Evolutionary conservation across 176 grass and related monocot species (phyloP).

Genomic region (Carex myosuroides): DNA sequence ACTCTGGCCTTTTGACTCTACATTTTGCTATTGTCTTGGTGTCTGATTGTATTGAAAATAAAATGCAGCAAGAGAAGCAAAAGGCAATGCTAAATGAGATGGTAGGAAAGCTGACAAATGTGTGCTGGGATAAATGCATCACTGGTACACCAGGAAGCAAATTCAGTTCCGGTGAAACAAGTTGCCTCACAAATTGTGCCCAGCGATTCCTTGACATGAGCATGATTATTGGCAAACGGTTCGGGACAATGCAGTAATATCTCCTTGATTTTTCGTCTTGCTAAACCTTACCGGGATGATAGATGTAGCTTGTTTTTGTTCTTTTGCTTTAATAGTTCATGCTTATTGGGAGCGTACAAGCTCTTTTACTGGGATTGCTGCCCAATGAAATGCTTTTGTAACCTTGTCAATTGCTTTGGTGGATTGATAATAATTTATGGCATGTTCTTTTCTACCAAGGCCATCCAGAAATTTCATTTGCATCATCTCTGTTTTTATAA

Average conservation of each 20-base stretch:
- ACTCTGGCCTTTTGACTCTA: background rate
- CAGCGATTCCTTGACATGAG: slow-evolving; percentile 70
- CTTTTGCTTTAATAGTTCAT: background rate
- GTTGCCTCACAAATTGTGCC: slow-evolving; percentile 65
- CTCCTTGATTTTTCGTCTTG: background rate
- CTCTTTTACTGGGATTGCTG: background rate
- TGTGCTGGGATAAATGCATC: slow-evolving; percentile 93
- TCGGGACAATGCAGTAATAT: slow-evolving; percentile 48
- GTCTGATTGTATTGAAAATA: background rate
- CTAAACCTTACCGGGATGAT: background rate
- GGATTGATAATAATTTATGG: background rate
- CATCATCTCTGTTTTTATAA: background rate
- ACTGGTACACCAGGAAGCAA: slow-evolving; percentile 69
- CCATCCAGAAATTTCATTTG: background rate
- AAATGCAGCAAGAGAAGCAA: slow-evolving; percentile 75
- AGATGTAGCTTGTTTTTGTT: slow-evolving; percentile 1
- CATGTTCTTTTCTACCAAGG: background rate
- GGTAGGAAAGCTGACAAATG: slow-evolving; percentile 62
- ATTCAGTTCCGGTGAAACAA: slow-evolving; percentile 69
- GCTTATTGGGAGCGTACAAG: background rate
- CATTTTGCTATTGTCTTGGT: background rate
- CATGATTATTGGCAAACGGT: slow-evolving; percentile 55
- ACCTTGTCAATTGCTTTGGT: background rate
- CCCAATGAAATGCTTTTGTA: background rate
- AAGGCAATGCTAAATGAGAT: slow-evolving; percentile 65